Base-by-base conservation (phyloP, 192 early-diverging fungal genomes). In the Backusella tuberculispora region DNA sequence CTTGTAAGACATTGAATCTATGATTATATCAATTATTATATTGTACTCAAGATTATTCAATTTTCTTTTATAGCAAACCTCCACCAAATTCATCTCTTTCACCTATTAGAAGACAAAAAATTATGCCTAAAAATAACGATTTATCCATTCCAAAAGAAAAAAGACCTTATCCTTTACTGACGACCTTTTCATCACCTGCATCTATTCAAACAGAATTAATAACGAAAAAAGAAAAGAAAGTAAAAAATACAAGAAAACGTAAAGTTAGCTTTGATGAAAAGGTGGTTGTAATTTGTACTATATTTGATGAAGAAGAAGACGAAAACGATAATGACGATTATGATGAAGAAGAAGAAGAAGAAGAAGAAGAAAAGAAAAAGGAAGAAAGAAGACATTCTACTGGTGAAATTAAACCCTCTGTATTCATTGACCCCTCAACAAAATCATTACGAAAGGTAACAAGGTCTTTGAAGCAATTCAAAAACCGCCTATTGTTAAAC, bases 201-300 rank as follows among this genome's bases (percentile, higher is more conserved):
- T 47, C 42, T 0, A 34, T 69, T 29, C 44, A 45, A 17, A 69
- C 68, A 29, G 53, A 60, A 26, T 13, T 24, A 60, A 60, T 26
- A 24, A 43, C 42, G 29, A 34, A 43, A 43, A 43, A 43, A 60
- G 10, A 24, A 60, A 24, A 60, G 24, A 60, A 13, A 60, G 26
- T 34, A 24, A 46, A n/a, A 29, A 21, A 29, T 24, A 47, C 5
- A 9, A 47, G 68, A 29, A 43, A 26, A 47, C 42, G 42, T 45
- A 69, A 69, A 47, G 68, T 69, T 13, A 69, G 68, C 14, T 69
- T 69, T 69, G 68, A 69, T 69, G 68, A 69, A 69, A 69, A 69
- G 29, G 68, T 69, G 29, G 43, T 69, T 12, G 68, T 69, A 10
- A 45, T 69, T 45, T 69, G 68, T 69, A 69, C 68, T 43, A 34